Percentiles rank a stretch among this genome's conserved stretches.
Conservation (phyloP, 2,329 filamentous ascomycete species). For the Thielaviopsis populi region DNA sequence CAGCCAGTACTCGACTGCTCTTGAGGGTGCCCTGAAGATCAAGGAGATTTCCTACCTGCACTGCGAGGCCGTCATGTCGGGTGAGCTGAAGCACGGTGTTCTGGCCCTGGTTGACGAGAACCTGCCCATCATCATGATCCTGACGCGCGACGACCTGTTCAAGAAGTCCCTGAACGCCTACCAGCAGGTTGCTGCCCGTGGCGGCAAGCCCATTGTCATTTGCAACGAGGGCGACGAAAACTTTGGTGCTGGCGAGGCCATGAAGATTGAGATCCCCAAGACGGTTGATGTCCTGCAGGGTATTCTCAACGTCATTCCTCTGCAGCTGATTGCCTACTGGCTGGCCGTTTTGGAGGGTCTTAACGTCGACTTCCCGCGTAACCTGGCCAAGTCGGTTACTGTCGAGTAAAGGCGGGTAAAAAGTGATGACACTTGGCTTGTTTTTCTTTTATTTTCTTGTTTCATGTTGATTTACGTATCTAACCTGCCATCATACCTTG, state of each 20-base stretch:
- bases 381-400: conserved; percentile 96
- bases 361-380: conserved; percentile 97
- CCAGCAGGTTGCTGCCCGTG: conserved; percentile 95
- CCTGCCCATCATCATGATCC: conserved; percentile 98
- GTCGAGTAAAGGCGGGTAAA: conserved; percentile 56
- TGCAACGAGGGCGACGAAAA: conserved; percentile 85
- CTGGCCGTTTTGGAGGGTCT: conserved; percentile 88
- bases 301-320: conserved; percentile 90
- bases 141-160: conserved; percentile 91
- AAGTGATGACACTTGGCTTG: conserved; percentile 17
- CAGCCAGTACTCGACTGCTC: conserved; percentile 88
- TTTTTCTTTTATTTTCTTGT: conserved; percentile 18
- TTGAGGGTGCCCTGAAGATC: conserved; percentile 97
- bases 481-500: conserved; percentile 16
- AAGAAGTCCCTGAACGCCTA: conserved; percentile 99
- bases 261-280: conserved; percentile 94
- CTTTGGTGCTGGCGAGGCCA: conserved; percentile 74
- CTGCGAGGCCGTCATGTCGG: conserved; percentile 99
- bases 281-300: conserved; percentile 93
- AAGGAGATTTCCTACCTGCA: conserved; percentile 99
- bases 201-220: conserved; percentile 94
- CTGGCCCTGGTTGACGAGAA: conserved; percentile 95
- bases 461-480: conserved; percentile 16
- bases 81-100: conserved; percentile 97
- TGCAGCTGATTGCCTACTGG: conserved; percentile 99